Percentiles rank a stretch among this genome's conserved stretches.
phyloP scores from a whole-genome alignment of 2,329 filamentous ascomycete genomes.

The Pseudopyricularia cyperi region DNA sequence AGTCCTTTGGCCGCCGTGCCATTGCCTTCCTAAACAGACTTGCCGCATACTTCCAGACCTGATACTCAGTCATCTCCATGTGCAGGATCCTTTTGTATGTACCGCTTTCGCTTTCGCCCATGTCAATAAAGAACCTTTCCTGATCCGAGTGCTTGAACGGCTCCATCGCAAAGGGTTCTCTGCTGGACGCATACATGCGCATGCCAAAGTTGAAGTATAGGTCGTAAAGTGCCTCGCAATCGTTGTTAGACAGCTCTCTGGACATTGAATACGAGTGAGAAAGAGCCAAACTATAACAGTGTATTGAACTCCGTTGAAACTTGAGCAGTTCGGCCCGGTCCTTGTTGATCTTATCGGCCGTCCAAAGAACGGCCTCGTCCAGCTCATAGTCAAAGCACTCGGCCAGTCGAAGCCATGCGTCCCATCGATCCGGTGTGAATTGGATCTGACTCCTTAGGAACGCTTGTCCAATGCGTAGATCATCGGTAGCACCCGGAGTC shows the following conservation, averaged over 20 bases:
- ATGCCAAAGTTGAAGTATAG: slow-evolving; percentile 48
- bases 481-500: slow-evolving; percentile 67
- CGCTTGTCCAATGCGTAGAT: slow-evolving; percentile 67
- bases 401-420: slow-evolving; percentile 79
- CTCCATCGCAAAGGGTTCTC: slow-evolving; percentile 51
- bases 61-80: slow-evolving; percentile 43
- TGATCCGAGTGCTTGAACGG: slow-evolving; percentile 43
- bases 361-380: slow-evolving; percentile 80
- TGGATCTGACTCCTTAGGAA: slow-evolving; percentile 75
- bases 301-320: slow-evolving; percentile 68
- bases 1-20: slow-evolving; percentile 37
- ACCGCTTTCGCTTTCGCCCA: slow-evolving; percentile 18
- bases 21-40: slow-evolving; percentile 43
- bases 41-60: slow-evolving; percentile 48
- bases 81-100: slow-evolving; percentile 40
- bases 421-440: slow-evolving; percentile 71
- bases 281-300: slow-evolving; percentile 56
- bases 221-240: slow-evolving; percentile 41
- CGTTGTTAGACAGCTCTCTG: slow-evolving; percentile 22
- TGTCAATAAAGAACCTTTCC: slow-evolving; percentile 42
- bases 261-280: slow-evolving; percentile 38
- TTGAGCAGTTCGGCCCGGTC: slow-evolving; percentile 61
- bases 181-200: slow-evolving; percentile 48
- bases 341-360: slow-evolving; percentile 82
- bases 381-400: slow-evolving; percentile 81